These are phyloP conservation scores for Triangularia setosa DNA, from an alignment of 2,329 filamentous ascomycete genomes.

Conservation along the genomic window DNA sequence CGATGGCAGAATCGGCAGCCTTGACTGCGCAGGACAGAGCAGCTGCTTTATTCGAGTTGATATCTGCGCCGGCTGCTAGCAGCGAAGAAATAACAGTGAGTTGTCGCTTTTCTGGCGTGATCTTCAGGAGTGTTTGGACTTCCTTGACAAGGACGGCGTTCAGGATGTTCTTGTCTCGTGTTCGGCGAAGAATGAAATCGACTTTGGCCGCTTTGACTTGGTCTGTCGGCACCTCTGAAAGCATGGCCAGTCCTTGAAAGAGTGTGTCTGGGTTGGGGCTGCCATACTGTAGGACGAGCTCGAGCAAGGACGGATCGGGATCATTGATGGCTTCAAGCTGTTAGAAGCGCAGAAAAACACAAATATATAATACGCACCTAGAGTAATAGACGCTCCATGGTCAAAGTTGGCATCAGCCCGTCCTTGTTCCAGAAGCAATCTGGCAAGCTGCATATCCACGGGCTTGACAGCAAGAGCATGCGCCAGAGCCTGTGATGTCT, in stretches of 20 bases:
- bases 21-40: constrained; percentile 50
- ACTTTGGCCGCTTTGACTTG: constrained; percentile 48
- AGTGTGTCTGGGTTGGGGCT: constrained; percentile 43
- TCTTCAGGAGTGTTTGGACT: constrained; percentile 43
- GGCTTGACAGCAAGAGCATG: constrained; percentile 41
- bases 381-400: constrained; percentile 40
- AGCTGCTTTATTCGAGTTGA: constrained; percentile 50
- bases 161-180: constrained; percentile 41
- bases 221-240: constrained; percentile 42
- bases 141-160: constrained; percentile 48
- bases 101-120: constrained; percentile 35
- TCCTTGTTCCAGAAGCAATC: constrained; percentile 47
- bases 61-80: constrained; percentile 48
- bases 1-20: constrained; percentile 41
- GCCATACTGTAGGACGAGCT: constrained; percentile 44
- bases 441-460: constrained; percentile 48
- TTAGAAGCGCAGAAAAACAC: constrained; percentile 3
- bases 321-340: constrained; percentile 36
- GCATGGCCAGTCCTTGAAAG: constrained; percentile 38
- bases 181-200: constrained; percentile 42
- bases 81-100: constrained; percentile 45
- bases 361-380: constrained; percentile 28
- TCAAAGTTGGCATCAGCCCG: constrained; percentile 51
- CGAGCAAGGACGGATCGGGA: constrained; percentile 46
- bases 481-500: constrained; percentile 41